Evolutionary conservation across 257 asterid genomes (phyloP), one percentile per base, ranked within the genome.

Genomic region (Nicotiana undulata): DNA sequence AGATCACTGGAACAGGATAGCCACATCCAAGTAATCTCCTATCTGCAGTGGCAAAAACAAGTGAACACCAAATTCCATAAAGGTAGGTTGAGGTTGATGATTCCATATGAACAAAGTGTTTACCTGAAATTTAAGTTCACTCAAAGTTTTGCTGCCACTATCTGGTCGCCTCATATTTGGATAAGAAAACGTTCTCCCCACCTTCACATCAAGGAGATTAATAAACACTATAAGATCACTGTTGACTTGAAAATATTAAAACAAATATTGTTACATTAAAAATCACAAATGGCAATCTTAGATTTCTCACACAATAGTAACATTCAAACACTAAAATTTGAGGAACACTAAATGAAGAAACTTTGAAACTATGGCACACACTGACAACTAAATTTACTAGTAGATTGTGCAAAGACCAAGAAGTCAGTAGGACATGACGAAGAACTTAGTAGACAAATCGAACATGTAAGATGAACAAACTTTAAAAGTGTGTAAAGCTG

Each of bases 21-120:
- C 93, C 63, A 91, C 95, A 65, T 91, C 95, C 91, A 91, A 86
- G 90, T 91, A 88, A 84, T 91, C 95, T 26, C 95, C 95, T 63
- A 91, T 86, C 95, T 91, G 92, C 88, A 87, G 17, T 76, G 49
- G 63, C 52, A 60, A 65, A 44, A 86, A 81, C 68, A 49, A 56
- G 87, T 81, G 63, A 79, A 24, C 78, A 44, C 58, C 77, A 70
- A 70, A 40, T 22, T 40, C 58, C 12, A 1, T 20, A 13, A 44
- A 70, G 3, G 34, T 37, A 40, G 49, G 11, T 40, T 29, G 68
- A 44, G 61, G 58, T 44, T 5, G 15, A 70, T 20, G 13, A 70
- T 44, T 11, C 15, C 58, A 70, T 70, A 70, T 22, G 53, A 74
- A 37, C 16, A 56, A 31, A 9, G 52, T 17, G 63, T 68, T 40